phyloP scores from a whole-genome alignment of 768 basidiomycete species.

The Pisolithus marmoratus region DNA sequence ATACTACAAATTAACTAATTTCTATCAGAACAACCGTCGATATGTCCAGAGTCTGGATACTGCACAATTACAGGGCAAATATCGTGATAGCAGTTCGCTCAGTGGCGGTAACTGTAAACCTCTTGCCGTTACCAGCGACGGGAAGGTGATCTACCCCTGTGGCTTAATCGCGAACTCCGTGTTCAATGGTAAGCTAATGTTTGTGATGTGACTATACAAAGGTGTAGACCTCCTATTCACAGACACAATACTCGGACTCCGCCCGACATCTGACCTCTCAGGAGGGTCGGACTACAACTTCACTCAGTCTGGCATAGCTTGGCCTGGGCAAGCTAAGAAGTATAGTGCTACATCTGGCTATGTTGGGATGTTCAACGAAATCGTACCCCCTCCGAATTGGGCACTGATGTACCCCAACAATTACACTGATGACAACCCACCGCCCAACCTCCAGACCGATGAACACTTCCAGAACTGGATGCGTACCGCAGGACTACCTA shows the following conservation, averaged over 20 bases:
- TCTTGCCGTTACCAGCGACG: conserved; percentile 45
- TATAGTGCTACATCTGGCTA: conserved; percentile 62
- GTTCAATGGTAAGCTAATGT: conserved; percentile 72
- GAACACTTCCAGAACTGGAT: conserved; percentile 99
- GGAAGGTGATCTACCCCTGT: conserved; percentile 81
- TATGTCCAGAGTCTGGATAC: conserved; percentile 90
- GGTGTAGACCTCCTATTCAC: not conserved
- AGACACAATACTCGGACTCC: conserved; percentile 78
- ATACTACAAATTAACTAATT: conserved; percentile 96
- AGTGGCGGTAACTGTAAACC: conserved; percentile 84
- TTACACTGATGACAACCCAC: conserved; percentile 58
- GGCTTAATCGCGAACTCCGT: conserved; percentile 95
- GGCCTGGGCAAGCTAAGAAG: conserved; percentile 92
- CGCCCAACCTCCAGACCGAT: conserved; percentile 69
- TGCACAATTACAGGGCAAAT: conserved; percentile 77
- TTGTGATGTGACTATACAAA: no score
- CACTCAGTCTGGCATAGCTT: conserved; percentile 80
- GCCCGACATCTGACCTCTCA: conserved; percentile 38
- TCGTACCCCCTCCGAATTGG: conserved; percentile 97
- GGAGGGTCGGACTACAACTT: conserved; percentile 58
- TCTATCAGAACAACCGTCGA: conserved; percentile 97
- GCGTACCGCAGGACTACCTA: conserved; percentile 95
- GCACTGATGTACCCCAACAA: conserved; percentile 58
- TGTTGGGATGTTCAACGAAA: conserved; percentile 44
- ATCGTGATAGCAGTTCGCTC: conserved; percentile 43